Evolutionary conservation across 768 basidiomycete species (phyloP).

Genomic region (Trichaptum fuscoviolaceum): DNA sequence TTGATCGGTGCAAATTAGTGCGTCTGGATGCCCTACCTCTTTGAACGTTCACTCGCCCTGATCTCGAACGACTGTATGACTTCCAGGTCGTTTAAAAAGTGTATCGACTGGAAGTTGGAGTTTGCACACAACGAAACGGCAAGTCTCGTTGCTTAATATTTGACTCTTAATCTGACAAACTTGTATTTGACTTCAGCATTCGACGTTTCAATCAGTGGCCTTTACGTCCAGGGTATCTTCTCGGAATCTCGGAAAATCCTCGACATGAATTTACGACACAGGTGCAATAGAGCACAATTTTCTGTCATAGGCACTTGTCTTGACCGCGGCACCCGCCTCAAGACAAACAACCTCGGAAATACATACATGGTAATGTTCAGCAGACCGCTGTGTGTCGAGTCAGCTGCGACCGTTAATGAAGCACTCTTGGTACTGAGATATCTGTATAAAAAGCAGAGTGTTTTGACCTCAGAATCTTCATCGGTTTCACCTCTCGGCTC

Average conservation of each 20-base stretch:
- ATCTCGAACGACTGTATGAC: not conserved
- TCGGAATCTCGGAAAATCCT: not conserved
- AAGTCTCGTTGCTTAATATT: not conserved
- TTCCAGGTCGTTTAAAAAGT: not conserved
- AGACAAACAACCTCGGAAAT: not conserved
- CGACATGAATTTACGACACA: not conserved
- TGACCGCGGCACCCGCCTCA: not conserved
- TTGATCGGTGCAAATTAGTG: too few species aligned
- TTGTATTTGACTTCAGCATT: not conserved
- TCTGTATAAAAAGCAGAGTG: not conserved
- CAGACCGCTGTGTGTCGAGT: not conserved
- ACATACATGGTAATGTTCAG: not conserved
- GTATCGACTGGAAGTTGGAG: not conserved
- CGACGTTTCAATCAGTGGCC: not conserved
- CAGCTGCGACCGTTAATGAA: not conserved
- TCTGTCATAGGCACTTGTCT: not conserved
- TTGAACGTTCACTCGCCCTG: not conserved
- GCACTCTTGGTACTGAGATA: not conserved
- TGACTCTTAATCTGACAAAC: not conserved
- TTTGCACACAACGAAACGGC: not conserved
- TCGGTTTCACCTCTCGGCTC: not conserved
- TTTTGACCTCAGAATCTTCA: not conserved
- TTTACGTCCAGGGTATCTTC: not conserved
- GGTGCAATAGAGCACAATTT: not conserved
- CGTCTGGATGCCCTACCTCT: not conserved